Evolutionary conservation across 202 grass and related monocot species (phyloP).

Genomic region (Brachypodium distachyon): DNA sequence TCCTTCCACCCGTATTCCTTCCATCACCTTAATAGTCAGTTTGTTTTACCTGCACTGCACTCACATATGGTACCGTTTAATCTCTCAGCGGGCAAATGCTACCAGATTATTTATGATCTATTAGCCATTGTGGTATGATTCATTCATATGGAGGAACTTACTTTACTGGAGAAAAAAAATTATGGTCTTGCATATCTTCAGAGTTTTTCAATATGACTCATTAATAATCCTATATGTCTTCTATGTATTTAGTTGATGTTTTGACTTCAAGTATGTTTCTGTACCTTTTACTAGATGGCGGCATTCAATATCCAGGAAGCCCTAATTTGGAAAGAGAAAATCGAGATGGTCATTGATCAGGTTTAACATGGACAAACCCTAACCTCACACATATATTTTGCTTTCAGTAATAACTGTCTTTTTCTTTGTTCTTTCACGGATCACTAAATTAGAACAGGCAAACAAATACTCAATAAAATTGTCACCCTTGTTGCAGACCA

Average conservation of each 20-base stretch:
- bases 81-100: background rate
- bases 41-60: background rate
- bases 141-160: background rate
- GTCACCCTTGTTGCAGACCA: background rate
- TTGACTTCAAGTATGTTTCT: background rate
- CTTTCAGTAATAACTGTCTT: background rate
- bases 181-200: background rate
- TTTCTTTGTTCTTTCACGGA: background rate
- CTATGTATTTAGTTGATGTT: background rate
- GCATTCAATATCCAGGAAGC: slow-evolving; percentile 98
- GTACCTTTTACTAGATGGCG: slow-evolving; percentile 61
- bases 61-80: background rate
- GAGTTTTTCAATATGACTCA: background rate
- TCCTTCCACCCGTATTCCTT: background rate
- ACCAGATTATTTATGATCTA: background rate
- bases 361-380: slow-evolving; percentile 22
- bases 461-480: background rate
- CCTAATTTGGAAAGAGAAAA: slow-evolving; percentile 96
- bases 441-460: background rate
- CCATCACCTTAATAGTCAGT: background rate
- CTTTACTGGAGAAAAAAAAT: background rate
- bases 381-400: background rate
- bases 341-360: slow-evolving; percentile 93
- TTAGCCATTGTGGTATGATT: background rate
- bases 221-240: background rate